Conservation (phyloP, 2,329 filamentous ascomycete genomes). For the Arthrinium puccinioides region DNA sequence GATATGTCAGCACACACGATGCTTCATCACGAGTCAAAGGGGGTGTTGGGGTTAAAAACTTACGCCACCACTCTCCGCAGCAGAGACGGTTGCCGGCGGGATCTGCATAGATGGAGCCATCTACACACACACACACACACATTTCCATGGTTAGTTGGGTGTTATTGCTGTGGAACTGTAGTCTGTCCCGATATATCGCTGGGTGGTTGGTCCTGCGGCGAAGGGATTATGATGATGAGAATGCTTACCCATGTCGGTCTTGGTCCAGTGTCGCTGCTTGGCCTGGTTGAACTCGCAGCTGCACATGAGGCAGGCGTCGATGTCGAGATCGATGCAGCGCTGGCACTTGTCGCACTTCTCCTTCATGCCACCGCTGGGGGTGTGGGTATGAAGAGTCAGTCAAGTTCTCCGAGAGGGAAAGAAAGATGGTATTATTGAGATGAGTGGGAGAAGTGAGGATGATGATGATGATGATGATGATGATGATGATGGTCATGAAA, state of each 20-base stretch:
- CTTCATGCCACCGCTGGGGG: background rate
- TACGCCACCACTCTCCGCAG: constrained; percentile 4
- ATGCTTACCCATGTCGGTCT: background rate
- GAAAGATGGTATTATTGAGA: too few relatives aligned
- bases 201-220: too few relatives aligned
- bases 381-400: too few relatives aligned
- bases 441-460: too few relatives aligned
- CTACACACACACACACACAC: too few relatives aligned
- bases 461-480: too few relatives aligned
- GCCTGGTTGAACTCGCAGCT: background rate
- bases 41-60: background rate
- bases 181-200: too few relatives aligned
- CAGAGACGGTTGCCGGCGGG: background rate
- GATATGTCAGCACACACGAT: too few relatives aligned
- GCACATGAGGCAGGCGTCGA: background rate
- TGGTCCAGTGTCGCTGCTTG: background rate
- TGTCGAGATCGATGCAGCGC: background rate
- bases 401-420: too few relatives aligned
- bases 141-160: too few relatives aligned
- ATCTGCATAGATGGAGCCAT: background rate
- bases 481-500: background rate
- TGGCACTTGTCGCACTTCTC: background rate
- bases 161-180: too few relatives aligned
- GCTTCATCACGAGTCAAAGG: too few relatives aligned
- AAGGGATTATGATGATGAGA: background rate